Evolutionary conservation across 208 protist genomes (phyloP), one percentile per base, ranked within the genome.

Genomic region (Plasmodiophora brassicae): DNA sequence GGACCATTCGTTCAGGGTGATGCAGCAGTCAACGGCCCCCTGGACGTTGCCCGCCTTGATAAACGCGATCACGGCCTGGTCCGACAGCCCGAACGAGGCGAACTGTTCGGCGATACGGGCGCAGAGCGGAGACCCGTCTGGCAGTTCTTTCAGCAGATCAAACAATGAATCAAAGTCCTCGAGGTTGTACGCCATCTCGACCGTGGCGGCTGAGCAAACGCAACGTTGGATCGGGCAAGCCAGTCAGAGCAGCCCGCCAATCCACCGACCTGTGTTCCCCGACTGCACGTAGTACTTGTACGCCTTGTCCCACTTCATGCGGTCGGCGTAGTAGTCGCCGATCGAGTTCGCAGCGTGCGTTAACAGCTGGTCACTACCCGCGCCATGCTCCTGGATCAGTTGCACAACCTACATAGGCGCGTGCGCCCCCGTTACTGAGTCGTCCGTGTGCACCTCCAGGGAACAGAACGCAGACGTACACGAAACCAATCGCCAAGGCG

Each of bases 221-320:
- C 50, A 25, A 14, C 50, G 50, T 25, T 25, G 5, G 10, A 78
- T 44, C n/a, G 65, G 41, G 32, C 65, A 32, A 32, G 32, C 65
- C 5, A 32, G 41, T 32, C 32, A 78, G 20, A 57, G 20, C 65
- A n/a, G 5, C n/a, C 14, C 5, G 10, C 65, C 5, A 78, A 5
- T 44, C 20, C n/a, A 5, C 65, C n/a, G 95, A 85, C 93, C 93
- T 71, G 94, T 94, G 92, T 97, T 93, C 46, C 94, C 92, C 86
- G 95, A 94, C 91, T 98, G 96, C 41, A 93, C 93, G 92, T 98
- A 98, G 93, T 98, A 97, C 92, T 96, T 94, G 38, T 94, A 88
- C 1, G 97, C 97, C 90, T 97, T 97, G 84, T 92, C 93, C 50
- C 35, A 45, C 91, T 97, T 97, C 88, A 96, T 94, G 20, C 94